A percentile compares a stretch with the other conserved stretches of the same genome.
phyloP scores from a whole-genome alignment of 2,329 filamentous ascomycete genomes.

The Penicillium sclerotigenum region DNA sequence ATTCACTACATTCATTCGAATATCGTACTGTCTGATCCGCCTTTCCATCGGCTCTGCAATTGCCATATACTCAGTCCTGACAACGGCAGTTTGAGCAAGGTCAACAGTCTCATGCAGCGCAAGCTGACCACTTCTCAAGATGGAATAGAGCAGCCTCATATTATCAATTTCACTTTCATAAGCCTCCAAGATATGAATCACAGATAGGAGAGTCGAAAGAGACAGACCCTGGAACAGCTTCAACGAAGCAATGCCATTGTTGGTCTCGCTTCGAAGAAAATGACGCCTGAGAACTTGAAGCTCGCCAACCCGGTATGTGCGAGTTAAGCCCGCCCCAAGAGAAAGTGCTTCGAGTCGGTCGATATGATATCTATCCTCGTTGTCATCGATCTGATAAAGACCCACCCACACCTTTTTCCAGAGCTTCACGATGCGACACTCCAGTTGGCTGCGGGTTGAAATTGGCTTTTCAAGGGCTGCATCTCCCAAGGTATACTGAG shows the following conservation, averaged over 20 bases:
- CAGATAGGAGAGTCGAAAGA: conserved; percentile 14
- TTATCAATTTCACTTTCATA: conserved; percentile 22
- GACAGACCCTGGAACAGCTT: conserved; percentile 20
- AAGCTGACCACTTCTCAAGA: conserved; percentile 16
- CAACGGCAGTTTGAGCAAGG: background rate
- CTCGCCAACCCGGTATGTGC: background rate
- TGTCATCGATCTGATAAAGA: conserved; percentile 21
- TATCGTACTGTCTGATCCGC: conserved; percentile 16
- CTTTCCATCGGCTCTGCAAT: conserved; percentile 15
- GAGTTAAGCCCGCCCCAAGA: conserved; percentile 16
- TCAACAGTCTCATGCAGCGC: conserved; percentile 7
- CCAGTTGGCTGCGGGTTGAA: conserved; percentile 11
- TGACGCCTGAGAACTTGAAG: conserved; percentile 12
- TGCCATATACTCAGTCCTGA: conserved; percentile 11
- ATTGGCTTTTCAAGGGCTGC: background rate
- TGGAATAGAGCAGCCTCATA: conserved; percentile 12
- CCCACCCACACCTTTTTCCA: conserved; percentile 24
- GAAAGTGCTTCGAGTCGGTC: conserved; percentile 19
- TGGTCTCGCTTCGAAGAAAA: conserved; percentile 3
- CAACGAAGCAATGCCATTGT: conserved; percentile 17
- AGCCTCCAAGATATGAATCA: conserved; percentile 16
- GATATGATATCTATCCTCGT: conserved; percentile 10
- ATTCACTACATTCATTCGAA: conserved; percentile 16
- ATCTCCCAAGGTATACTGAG: background rate
- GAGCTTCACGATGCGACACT: conserved; percentile 15